Percentiles rank a stretch among this genome's conserved stretches.
Evolutionary conservation across 148 eudicot genomes (phyloP).

Genomic region (Silene latifolia): DNA sequence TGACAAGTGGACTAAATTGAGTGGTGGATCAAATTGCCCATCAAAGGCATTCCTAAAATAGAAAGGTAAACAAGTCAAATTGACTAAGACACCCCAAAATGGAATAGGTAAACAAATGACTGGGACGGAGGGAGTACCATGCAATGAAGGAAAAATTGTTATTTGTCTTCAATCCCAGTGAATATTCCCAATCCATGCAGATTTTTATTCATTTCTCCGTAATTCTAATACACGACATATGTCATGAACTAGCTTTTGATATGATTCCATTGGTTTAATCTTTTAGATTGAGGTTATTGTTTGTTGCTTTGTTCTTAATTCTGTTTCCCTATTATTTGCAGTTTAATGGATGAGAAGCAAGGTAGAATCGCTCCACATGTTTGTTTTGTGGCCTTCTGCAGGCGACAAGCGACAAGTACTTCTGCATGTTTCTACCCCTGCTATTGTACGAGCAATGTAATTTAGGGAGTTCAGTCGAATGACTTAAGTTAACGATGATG

Average conservation of each 20-base stretch:
- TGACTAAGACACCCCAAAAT: too few species aligned
- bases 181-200: neutral
- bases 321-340: neutral
- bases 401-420: neutral
- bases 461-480: neutral
- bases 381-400: neutral
- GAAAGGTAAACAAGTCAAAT: too few species aligned
- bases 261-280: neutral
- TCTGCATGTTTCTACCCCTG: conserved; percentile 10
- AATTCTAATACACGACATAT: neutral
- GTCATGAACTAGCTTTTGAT: neutral
- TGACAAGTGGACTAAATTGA: too few species aligned
- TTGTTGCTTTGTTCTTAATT: neutral
- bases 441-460: neutral
- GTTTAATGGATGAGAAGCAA: neutral
- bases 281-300: neutral
- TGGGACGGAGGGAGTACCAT: too few species aligned
- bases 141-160: neutral
- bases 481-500: neutral
- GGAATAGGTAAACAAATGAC: too few species aligned
- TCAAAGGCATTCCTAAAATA: too few species aligned
- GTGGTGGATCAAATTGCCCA: too few species aligned
- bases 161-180: neutral
- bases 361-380: neutral
- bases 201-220: neutral